Conservation (phyloP, 176 grass and related monocot genomes). For the Aegilops speltoides region DNA sequence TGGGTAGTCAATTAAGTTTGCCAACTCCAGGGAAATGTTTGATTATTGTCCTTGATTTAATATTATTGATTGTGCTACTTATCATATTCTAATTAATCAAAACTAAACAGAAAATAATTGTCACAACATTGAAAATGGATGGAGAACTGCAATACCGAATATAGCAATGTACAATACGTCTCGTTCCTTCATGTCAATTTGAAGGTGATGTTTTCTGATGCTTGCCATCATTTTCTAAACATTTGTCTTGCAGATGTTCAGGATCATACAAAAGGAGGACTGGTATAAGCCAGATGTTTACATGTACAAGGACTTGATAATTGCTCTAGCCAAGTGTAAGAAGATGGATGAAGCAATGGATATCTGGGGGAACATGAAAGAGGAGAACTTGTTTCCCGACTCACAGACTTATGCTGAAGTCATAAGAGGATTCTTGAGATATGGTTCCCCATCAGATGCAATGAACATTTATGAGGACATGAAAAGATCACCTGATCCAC, state of each 20-base stretch:
- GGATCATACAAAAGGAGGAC: slow-evolving; percentile 83
- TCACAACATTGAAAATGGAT: slow-evolving; percentile 1
- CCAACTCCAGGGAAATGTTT: not conserved
- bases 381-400: slow-evolving; percentile 83
- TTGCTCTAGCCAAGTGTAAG: slow-evolving; percentile 79
- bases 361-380: slow-evolving; percentile 79
- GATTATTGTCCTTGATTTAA: not conserved
- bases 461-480: slow-evolving; percentile 98
- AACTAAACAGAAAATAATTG: not conserved
- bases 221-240: not conserved
- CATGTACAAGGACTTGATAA: slow-evolving; percentile 92
- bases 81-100: not conserved
- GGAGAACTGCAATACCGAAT: not conserved
- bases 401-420: slow-evolving; percentile 89
- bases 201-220: slow-evolving; percentile 23
- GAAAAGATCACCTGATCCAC: slow-evolving; percentile 82
- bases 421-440: slow-evolving; percentile 87
- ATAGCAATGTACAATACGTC: not conserved
- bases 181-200: slow-evolving; percentile 7
- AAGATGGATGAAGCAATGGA: slow-evolving; percentile 92
- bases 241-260: slow-evolving; percentile 66
- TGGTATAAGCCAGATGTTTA: slow-evolving; percentile 98
- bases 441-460: slow-evolving; percentile 87
- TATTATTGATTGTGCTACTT: not conserved
- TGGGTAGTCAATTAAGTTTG: not conserved